Evolutionary conservation across 106 monocot genomes (phyloP), one percentile per base, ranked within the genome.

Genomic region (Xerophyta viscosa): DNA sequence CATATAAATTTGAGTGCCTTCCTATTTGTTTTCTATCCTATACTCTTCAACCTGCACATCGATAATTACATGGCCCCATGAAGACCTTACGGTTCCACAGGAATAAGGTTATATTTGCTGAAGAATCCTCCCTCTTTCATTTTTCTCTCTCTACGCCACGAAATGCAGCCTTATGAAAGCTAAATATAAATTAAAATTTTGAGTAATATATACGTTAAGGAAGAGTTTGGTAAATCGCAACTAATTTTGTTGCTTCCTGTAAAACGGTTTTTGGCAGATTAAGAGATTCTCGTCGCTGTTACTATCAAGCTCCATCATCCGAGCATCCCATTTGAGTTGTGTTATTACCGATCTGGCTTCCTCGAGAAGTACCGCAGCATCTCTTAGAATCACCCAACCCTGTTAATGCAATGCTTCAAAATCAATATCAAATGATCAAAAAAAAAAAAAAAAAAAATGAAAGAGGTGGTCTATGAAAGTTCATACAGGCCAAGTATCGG

Each of bases 351-450:
- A 71, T 59, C 92, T 68, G 6, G 74, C 66, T 12, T 72, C 23
- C 58, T 87, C 83, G 31, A 83, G 74, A 11, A 87, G 71, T 28
- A 56, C 27, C 14, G 67, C 58, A 8, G 57, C 46, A 59, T 92
- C 92, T 12, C 69, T 79, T 46, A 92, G 46, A 56, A 92, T 77
- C 36, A 87, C 67, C 92, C 92, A 92, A 13, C 92, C 92, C 92
- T 92, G 74, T 58, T 74, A 18, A 0, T n/a, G n/a, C n/a, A 19
- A 1, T 39, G 10, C 39, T 39, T 39, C 11, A 6, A 33, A 33
- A 33, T 33, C 33, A 33, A 11, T 11, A 33, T 33, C 33, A 33
- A 11, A 33, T 6, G 33, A 33, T 39, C 39, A n/a, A n/a, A n/a
- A n/a, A n/a, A n/a, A n/a, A n/a, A n/a, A n/a, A n/a, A n/a, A n/a